Evolutionary conservation across 2,329 filamentous ascomycete genomes (phyloP).

Genomic region (Elsinoe batatas): DNA sequence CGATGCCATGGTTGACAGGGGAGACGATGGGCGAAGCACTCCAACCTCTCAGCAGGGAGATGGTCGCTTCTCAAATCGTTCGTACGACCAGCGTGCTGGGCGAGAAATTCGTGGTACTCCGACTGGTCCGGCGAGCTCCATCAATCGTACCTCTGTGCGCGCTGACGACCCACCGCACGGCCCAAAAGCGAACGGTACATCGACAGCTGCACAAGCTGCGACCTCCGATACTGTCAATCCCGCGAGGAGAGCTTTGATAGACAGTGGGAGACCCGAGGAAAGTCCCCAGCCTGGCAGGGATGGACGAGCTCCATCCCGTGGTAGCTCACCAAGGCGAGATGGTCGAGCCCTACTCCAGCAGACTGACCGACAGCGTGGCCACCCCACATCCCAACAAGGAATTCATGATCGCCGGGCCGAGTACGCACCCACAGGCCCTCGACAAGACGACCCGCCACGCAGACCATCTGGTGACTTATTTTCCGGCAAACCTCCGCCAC

Average conservation of each 20-base stretch:
- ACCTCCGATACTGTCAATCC: conserved; percentile 28
- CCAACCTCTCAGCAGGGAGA: background rate
- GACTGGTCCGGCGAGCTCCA: background rate
- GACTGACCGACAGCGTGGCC: conserved; percentile 29
- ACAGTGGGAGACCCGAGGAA: conserved; percentile 24
- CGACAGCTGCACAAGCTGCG: background rate
- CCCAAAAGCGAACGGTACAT: background rate
- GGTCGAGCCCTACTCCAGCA: conserved; percentile 29
- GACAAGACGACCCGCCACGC: conserved; percentile 22
- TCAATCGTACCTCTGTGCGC: background rate
- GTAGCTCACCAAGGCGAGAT: conserved; percentile 20
- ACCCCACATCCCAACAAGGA: conserved; percentile 18
- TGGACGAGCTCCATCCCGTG: conserved; percentile 19
- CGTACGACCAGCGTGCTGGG: background rate
- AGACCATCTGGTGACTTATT: background rate
- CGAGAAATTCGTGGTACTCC: background rate
- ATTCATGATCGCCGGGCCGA: conserved; percentile 27
- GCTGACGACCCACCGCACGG: background rate
- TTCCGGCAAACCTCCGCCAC: background rate
- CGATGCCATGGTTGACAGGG: conserved; percentile 9
- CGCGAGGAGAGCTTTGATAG: conserved; percentile 34
- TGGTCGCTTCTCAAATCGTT: background rate
- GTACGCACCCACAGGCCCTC: conserved; percentile 44
- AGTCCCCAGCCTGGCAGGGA: conserved; percentile 18
- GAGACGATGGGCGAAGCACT: conserved; percentile 17